These are phyloP conservation scores for Eucalyptus cloeziana DNA, from an alignment of 345 rosid genomes.

Conservation along the genomic window DNA sequence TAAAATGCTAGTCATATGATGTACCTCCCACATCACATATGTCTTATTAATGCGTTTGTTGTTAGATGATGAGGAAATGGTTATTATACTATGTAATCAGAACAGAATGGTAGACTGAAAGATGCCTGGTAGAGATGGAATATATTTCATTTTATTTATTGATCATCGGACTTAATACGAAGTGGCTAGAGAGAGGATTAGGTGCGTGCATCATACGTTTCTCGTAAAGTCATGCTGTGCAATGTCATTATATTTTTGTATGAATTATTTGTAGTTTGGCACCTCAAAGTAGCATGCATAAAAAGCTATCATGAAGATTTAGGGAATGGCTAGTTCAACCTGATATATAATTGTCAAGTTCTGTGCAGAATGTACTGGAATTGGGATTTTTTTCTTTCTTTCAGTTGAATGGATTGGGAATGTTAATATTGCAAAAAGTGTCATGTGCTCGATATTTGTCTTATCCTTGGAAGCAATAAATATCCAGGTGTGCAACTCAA, in stretches of 20 bases:
- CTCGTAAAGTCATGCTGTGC: not conserved
- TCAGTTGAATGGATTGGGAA: not conserved
- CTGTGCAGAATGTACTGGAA: not conserved
- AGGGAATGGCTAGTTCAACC: not conserved
- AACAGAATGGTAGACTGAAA: not conserved
- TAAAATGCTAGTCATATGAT: not conserved
- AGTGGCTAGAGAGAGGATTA: not conserved
- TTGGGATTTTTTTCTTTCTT: not conserved
- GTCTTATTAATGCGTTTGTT: not conserved
- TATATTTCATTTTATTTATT: not conserved
- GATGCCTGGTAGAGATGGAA: not conserved
- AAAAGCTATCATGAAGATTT: not conserved
- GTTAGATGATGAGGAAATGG: not conserved
- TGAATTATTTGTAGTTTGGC: not conserved
- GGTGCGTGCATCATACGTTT: not conserved
- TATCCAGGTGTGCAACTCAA: not conserved
- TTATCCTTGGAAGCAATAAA: not conserved
- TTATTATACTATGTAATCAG: not conserved
- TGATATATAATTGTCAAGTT: not conserved
- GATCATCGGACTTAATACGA: not conserved
- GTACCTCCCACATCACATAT: not conserved
- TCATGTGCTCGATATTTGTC: not conserved
- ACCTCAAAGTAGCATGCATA: not conserved
- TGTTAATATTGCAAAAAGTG: not conserved
- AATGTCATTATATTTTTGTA: not conserved